Percentiles rank a stretch among this genome's conserved stretches.
Evolutionary conservation across 1,284 basidiomycete species (phyloP).

Genomic region (Phlebopus sp.): DNA sequence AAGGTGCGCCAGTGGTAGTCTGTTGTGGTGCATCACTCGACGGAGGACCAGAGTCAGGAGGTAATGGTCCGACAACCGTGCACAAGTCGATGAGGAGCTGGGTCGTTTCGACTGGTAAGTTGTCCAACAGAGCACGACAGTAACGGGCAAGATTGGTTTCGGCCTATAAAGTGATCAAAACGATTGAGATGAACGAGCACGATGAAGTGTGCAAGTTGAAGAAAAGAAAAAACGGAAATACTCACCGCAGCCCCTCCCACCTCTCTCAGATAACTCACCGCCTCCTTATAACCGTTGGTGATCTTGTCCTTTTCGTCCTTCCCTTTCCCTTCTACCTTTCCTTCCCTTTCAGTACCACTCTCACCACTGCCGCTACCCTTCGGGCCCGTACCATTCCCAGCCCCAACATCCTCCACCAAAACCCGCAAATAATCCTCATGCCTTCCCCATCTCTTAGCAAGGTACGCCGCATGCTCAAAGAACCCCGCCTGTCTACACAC

Average conservation of each 20-base stretch:
- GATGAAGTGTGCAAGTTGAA: neutral
- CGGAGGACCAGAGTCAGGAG: slow-evolving; percentile 34
- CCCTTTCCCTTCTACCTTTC: slow-evolving; percentile 8
- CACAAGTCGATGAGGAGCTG: slow-evolving; percentile 91
- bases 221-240: slow-evolving; percentile 14
- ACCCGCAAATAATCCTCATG: slow-evolving; percentile 95
- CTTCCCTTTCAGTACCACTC: neutral
- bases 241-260: slow-evolving; percentile 77
- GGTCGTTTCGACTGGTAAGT: slow-evolving; percentile 85
- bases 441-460: slow-evolving; percentile 87
- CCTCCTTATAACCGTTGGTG: slow-evolving; percentile 60
- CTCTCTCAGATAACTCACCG: slow-evolving; percentile 76
- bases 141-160: slow-evolving; percentile 84
- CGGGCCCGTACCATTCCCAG: slow-evolving; percentile 36
- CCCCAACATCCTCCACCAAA: slow-evolving; percentile 86
- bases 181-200: too few species aligned
- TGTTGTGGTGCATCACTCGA: slow-evolving; percentile 21
- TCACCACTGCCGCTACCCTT: slow-evolving; percentile 1
- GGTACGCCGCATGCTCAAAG: slow-evolving; percentile 91
- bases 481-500: slow-evolving; percentile 97
- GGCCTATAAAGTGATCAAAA: slow-evolving; percentile 42
- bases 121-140: slow-evolving; percentile 79
- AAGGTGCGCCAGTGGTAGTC: slow-evolving; percentile 42
- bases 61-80: slow-evolving; percentile 61
- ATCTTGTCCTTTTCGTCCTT: slow-evolving; percentile 20